Base-by-base conservation (phyloP, 768 basidiomycete species). In the Lentinus tigrinus region DNA sequence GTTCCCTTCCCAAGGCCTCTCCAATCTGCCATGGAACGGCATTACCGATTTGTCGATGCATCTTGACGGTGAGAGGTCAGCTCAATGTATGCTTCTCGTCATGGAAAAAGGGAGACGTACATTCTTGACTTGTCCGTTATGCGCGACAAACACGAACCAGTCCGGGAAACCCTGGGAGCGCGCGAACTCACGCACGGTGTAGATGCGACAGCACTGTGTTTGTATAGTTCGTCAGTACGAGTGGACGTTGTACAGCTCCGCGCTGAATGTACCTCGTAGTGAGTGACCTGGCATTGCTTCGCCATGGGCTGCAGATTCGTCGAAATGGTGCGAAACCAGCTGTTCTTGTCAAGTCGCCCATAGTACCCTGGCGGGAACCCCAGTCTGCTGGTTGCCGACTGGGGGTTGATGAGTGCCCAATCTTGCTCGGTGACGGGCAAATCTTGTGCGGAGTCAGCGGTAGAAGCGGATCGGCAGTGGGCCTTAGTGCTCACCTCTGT, bases 141-240 rank as follows among this genome's bases (percentile, higher is more conserved):
- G 61, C 0, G 87, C 74, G 54, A 79, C 65, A 60, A 93, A 92
- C 0, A 80, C 71, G 57, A 90, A 91, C 64, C 78, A 72, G 61
- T 93, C 91, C 0, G 90, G 87, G 68, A 93, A 90, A 0, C 91
- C 91, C 73, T 93, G 91, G 0, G 88, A 87, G 40, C 91, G 76
- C 8, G 90, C 91, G 14, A 89, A 75, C 67, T 93, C 91, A 5
- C 91, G 81, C 23, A 92, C 84, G 0, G 87, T 87, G 6, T 91
- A 72, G 62, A 91, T 83, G 9, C 91, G 81, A 62, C 80, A 80
- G 61, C 83, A 85, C 91, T 93, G 54, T 13, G 27, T 13, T 37
- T 17, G 34, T 21, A 31, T 17, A 21, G 23, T 31, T 8, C n/a
- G 28, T 46, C 40, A 54, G 40, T 19, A 37, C 17, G 40, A 28